Conservation (phyloP, 140 eudicot genomes). For the Oenanthe javanica region DNA sequence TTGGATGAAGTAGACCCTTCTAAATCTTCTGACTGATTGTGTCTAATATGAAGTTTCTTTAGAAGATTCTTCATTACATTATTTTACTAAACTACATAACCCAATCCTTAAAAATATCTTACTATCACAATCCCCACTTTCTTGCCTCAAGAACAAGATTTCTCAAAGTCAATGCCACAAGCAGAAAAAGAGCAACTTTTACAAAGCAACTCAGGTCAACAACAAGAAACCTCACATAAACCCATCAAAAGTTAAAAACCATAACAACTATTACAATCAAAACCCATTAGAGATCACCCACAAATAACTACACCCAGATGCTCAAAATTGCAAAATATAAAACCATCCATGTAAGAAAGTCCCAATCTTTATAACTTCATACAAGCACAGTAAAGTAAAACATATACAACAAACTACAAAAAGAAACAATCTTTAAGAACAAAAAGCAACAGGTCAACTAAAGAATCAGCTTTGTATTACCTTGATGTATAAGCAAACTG, state of each 20-base stretch:
- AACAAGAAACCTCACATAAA: slow-evolving; percentile 13
- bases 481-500: slow-evolving; percentile 6
- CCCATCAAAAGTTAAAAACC: slow-evolving; percentile 22
- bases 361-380: slow-evolving; percentile 7
- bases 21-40: slow-evolving; percentile 9
- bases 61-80: slow-evolving; percentile 39
- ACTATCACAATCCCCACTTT: slow-evolving; percentile 27
- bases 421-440: background rate
- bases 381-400: background rate
- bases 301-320: slow-evolving; percentile 23
- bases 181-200: slow-evolving; percentile 10
- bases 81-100: slow-evolving; percentile 6
- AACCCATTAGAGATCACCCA: slow-evolving; percentile 12
- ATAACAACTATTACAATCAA: slow-evolving; percentile 16
- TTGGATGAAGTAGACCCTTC: slow-evolving; percentile 51
- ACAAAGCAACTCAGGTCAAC: slow-evolving; percentile 15
- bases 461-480: slow-evolving; percentile 2
- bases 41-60: slow-evolving; percentile 37
- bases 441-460: background rate
- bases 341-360: slow-evolving; percentile 1
- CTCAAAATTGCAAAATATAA: slow-evolving; percentile 11
- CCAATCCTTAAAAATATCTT: slow-evolving; percentile 15
- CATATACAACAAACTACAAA: background rate
- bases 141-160: slow-evolving; percentile 31
- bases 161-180: background rate